Base-by-base conservation (phyloP, 1,284 basidiomycete genomes). In the Leccinum ponderosum region DNA sequence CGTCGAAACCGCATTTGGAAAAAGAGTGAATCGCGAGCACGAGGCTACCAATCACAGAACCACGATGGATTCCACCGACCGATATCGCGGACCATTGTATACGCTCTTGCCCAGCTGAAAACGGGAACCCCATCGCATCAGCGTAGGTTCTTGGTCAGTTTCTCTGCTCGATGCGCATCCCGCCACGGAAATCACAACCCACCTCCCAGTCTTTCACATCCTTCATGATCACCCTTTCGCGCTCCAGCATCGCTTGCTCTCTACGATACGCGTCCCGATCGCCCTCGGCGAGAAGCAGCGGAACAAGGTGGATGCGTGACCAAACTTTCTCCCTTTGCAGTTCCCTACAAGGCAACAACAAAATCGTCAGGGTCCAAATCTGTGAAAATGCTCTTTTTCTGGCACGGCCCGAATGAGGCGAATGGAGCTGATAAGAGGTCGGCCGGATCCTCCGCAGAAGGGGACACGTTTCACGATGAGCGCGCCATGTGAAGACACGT, bases 161-260 rank as follows among this genome's bases (percentile, higher is more conserved):
- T 72, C 69, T 65, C 55, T 56, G 58, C 60, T 31, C 67, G 66
- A 70, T 64, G 31, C 56, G 60, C 64, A 60, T 61, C 57, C 47
- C 62, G 59, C 56, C 66, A 63, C 60, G 56, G 47, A 54, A 48
- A 61, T 15, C 3, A 55, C 58, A 56, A 84, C 92, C 75, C 77
- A 95, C 95, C 93, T 94, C 89, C 97, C 97, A 99, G 58, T 87
- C 94, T 58, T 85, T 84, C 44, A 98, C 95, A 71, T 95, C 93
- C 80, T 93, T 94, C 96, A 99, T 99, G 72, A 98, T 94, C 80
- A 89, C 90, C 78, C 84, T 85, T 78, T 99, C 97, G 58, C 95
- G 80, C 55, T 80, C 89, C 61, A 91, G 55, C 54, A 89, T 87
- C n/a, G 94, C 95, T 70, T 90, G 83, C 70, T 89, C 80, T 56